phyloP scores from a whole-genome alignment of 2,329 filamentous ascomycete genomes.

The Fusarium graminum region DNA sequence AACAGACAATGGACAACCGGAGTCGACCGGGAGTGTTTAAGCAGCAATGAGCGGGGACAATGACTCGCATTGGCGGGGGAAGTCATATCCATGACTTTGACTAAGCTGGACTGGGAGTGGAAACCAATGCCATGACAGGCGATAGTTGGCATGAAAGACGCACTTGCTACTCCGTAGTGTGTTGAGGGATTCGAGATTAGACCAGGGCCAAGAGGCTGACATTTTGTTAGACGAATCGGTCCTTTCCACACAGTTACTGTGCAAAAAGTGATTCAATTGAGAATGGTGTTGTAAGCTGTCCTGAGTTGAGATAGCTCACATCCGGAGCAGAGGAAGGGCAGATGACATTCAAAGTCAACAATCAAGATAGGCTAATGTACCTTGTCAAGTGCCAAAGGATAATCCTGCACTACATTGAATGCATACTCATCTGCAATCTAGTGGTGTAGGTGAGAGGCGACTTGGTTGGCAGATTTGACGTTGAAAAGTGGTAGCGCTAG shows the following conservation, averaged over 20 bases:
- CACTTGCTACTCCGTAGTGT: slow-evolving; percentile 6
- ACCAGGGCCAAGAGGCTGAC: slow-evolving; percentile 1
- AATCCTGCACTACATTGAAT: slow-evolving; percentile 22
- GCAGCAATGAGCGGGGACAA: slow-evolving; percentile 36
- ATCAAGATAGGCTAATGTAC: slow-evolving; percentile 33
- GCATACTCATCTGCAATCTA: slow-evolving; percentile 12
- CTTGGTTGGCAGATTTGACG: slow-evolving; percentile 26
- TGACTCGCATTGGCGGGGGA: slow-evolving; percentile 49
- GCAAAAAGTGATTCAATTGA: background rate
- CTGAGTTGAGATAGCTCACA: slow-evolving; percentile 21
- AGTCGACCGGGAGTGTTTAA: slow-evolving; percentile 40
- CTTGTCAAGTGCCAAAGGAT: slow-evolving; percentile 19
- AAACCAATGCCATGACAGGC: slow-evolving; percentile 18
- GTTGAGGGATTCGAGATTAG: slow-evolving; percentile 14
- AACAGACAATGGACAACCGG: slow-evolving; percentile 35
- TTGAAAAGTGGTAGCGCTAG: slow-evolving; percentile 4
- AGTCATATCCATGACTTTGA: slow-evolving; percentile 29
- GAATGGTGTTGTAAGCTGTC: slow-evolving; percentile 9
- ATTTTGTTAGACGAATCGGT: slow-evolving; percentile 2
- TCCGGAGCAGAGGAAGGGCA: slow-evolving; percentile 6
- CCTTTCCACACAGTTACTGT: slow-evolving; percentile 3
- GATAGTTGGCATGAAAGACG: slow-evolving; percentile 20
- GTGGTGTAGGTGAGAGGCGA: slow-evolving; percentile 29
- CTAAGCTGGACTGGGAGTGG: slow-evolving; percentile 33
- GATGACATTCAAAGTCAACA: slow-evolving; percentile 13